A percentile compares a stretch with the other conserved stretches of the same genome.
Evolutionary conservation across 176 grass and related monocot species (phyloP).

Genomic region (Paspalum vaginatum): DNA sequence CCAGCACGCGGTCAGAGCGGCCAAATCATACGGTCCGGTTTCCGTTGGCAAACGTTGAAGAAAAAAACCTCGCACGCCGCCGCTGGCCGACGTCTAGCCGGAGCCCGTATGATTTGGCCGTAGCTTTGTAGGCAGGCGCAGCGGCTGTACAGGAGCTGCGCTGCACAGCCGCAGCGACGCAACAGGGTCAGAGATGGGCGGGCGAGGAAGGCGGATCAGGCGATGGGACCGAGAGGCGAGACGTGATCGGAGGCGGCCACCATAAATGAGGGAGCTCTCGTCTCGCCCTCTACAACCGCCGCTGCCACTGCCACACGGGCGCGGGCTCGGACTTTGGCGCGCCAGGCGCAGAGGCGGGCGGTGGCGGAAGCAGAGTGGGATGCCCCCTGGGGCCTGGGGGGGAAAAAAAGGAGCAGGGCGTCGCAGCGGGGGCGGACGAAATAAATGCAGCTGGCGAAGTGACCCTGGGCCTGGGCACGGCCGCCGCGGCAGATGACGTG

Average conservation of each 20-base stretch:
- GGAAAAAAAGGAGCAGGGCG: not conserved
- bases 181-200: too few species aligned
- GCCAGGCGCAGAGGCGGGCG: slow-evolving; percentile 28
- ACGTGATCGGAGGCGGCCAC: slow-evolving; percentile 2
- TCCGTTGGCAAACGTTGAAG: too few species aligned
- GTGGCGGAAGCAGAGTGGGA: slow-evolving; percentile 17
- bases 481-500: slow-evolving; percentile 28
- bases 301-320: slow-evolving; percentile 35
- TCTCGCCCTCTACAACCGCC: not conserved
- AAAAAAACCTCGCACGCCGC: too few species aligned
- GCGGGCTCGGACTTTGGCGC: slow-evolving; percentile 53
- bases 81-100: too few species aligned
- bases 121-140: too few species aligned
- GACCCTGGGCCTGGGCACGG: not conserved
- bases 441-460: slow-evolving; percentile 3
- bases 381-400: too few species aligned
- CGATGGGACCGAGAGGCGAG: slow-evolving; percentile 40
- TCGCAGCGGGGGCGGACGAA: slow-evolving; percentile 24
- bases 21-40: too few species aligned
- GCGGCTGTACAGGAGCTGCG: not conserved
- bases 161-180: slow-evolving; percentile 16
- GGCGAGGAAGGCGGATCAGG: not conserved
- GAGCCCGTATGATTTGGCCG: too few species aligned
- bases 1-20: not conserved
- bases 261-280: slow-evolving; percentile 54